Percentiles rank a stretch among this genome's conserved stretches.
These are phyloP conservation scores for Boletellus dicymbophilus DNA, from an alignment of 1,284 basidiomycete species.

Conservation along the genomic window DNA sequence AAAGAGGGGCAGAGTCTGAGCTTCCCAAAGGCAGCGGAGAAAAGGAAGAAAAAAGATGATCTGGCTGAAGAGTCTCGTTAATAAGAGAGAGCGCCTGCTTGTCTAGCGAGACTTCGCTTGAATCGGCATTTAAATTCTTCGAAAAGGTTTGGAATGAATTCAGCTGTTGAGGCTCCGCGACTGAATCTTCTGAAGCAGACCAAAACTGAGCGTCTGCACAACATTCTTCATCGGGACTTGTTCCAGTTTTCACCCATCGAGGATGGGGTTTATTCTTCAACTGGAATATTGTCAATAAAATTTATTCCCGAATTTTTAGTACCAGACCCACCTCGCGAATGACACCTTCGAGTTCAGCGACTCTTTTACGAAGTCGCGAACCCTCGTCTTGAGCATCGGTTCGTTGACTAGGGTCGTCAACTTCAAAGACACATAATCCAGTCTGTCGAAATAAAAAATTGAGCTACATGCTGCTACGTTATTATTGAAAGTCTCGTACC, in stretches of 20 bases:
- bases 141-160: constrained; percentile 1
- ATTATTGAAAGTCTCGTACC: constrained; percentile 39
- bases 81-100: constrained; percentile 2
- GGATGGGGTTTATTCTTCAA: constrained; percentile 76
- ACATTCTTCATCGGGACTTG: constrained; percentile 23
- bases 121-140: not conserved
- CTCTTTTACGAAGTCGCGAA: constrained; percentile 66
- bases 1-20: constrained; percentile 8
- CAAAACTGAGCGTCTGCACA: constrained; percentile 23
- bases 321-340: constrained; percentile 65
- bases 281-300: constrained; percentile 27
- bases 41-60: constrained; percentile 15
- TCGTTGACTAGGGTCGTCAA: constrained; percentile 72
- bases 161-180: constrained; percentile 3
- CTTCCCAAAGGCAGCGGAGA: constrained; percentile 7
- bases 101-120: constrained; percentile 4
- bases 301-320: not conserved
- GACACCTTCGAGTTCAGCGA: constrained; percentile 82
- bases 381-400: constrained; percentile 59
- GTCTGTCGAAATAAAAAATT: constrained; percentile 54
- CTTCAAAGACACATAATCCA: constrained; percentile 82
- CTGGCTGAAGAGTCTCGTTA: constrained; percentile 8
- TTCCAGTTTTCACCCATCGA: constrained; percentile 51
- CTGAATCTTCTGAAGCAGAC: constrained; percentile 13
- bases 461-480: not conserved